Percentiles rank a stretch among this genome's conserved stretches.
Conservation (phyloP, 1,284 basidiomycete genomes). For the Ceratobasidium sp. region DNA sequence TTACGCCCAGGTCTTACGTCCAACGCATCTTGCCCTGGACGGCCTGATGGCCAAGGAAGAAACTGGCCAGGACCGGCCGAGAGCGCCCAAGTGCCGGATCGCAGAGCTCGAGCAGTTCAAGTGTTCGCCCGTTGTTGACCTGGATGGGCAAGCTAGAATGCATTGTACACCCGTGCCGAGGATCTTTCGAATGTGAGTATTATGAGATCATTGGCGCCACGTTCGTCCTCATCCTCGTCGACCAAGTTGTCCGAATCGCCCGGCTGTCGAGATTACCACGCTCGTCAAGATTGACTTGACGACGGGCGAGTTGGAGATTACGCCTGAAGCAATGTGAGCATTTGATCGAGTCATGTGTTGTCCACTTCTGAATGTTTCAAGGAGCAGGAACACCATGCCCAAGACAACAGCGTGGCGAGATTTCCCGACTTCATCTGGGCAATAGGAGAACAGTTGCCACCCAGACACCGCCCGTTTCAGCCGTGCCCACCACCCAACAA, state of each 20-base stretch:
- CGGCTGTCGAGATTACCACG: constrained; percentile 46
- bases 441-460: neutral
- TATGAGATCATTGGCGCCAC: neutral
- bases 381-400: constrained; percentile 44
- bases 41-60: neutral
- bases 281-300: constrained; percentile 33
- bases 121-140: constrained; percentile 33
- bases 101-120: constrained; percentile 47
- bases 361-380: neutral
- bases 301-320: constrained; percentile 38
- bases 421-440: constrained; percentile 5
- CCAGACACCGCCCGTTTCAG: neutral
- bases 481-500: constrained; percentile 6
- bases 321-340: constrained; percentile 26
- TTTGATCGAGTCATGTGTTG: neutral
- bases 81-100: constrained; percentile 34
- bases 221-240: neutral
- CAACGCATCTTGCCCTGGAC: constrained; percentile 16
- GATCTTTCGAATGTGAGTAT: constrained; percentile 42
- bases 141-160: constrained; percentile 15
- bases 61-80: constrained; percentile 14
- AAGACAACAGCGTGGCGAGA: constrained; percentile 45
- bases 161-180: constrained; percentile 39
- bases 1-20: constrained; percentile 35
- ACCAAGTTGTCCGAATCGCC: constrained; percentile 44